These are phyloP conservation scores for Lactifluus piperatus DNA, from an alignment of 768 basidiomycete species.

Conservation along the genomic window DNA sequence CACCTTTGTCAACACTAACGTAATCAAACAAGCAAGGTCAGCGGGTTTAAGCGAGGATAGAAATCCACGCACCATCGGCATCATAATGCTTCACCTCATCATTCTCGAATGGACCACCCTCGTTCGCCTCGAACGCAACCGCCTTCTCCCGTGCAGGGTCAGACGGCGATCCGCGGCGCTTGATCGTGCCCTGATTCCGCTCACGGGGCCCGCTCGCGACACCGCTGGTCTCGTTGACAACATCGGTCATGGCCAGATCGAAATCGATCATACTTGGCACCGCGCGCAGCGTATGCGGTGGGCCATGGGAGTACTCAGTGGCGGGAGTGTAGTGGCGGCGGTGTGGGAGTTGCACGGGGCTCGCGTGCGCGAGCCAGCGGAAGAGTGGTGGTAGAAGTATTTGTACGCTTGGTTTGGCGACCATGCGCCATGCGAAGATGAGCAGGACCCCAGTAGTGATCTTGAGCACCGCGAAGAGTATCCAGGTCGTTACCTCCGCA, in stretches of 20 bases:
- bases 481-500: constrained; percentile 31
- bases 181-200: constrained; percentile 31
- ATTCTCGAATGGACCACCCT: constrained; percentile 20
- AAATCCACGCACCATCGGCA: constrained; percentile 58
- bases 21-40: neutral
- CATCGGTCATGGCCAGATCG: constrained; percentile 24
- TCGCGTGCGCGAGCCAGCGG: constrained; percentile 51
- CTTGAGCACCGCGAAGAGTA: constrained; percentile 31
- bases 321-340: constrained; percentile 87
- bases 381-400: constrained; percentile 75
- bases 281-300: constrained; percentile 53
- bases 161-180: constrained; percentile 11
- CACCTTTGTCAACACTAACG: constrained; percentile 75
- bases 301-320: constrained; percentile 73
- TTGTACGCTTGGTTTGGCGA: constrained; percentile 73
- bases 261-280: constrained; percentile 86
- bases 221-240: constrained; percentile 22
- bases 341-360: constrained; percentile 61
- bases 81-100: constrained; percentile 68
- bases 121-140: constrained; percentile 12
- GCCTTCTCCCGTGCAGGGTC: constrained; percentile 10
- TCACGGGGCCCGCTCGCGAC: constrained; percentile 31
- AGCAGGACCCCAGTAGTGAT: constrained; percentile 52
- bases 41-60: neutral
- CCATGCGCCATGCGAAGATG: constrained; percentile 83